A percentile compares a stretch with the other conserved stretches of the same genome.
Conservation (phyloP, 352 stramenopile species). For the Phytopythium kandeliae region DNA sequence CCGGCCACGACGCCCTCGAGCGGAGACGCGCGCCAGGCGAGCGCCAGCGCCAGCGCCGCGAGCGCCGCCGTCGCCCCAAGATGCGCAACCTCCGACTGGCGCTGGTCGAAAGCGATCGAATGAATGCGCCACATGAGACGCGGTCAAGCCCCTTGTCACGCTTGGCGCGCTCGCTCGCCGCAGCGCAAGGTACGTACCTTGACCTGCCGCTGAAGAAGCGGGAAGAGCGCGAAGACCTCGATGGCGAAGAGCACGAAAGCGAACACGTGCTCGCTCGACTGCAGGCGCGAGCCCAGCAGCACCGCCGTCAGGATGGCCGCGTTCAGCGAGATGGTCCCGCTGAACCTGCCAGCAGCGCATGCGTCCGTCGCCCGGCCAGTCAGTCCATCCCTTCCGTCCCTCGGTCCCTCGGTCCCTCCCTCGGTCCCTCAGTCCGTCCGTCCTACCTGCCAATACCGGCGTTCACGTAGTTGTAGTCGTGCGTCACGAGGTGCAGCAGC, state of each 20-base stretch:
- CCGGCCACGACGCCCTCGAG: slow-evolving; percentile 58
- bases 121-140: no score
- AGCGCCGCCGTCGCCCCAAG: slow-evolving; percentile 60
- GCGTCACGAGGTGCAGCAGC: slow-evolving; percentile 83
- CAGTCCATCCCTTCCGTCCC: no score
- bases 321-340: slow-evolving; percentile 89
- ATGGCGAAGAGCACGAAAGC: slow-evolving; percentile 89
- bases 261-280: slow-evolving; percentile 90
- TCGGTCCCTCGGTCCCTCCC: no score
- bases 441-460: slow-evolving; percentile 65
- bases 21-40: slow-evolving; percentile 72
- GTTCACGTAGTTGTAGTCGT: slow-evolving; percentile 90
- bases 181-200: slow-evolving; percentile 53
- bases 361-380: no score
- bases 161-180: no score
- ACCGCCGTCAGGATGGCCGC: slow-evolving; percentile 90
- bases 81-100: slow-evolving; percentile 65
- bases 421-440: no score
- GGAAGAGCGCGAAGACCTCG: slow-evolving; percentile 89
- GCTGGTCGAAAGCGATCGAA: slow-evolving; percentile 9
- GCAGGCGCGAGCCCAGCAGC: slow-evolving; percentile 85
- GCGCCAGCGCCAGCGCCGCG: slow-evolving; percentile 60
- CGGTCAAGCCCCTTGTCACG: no score
- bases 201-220: slow-evolving; percentile 79
- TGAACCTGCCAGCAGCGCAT: slow-evolving; percentile 57